Evolutionary conservation across 441 rosid genomes (phyloP), one percentile per base, ranked within the genome.

Genomic region (Populus hybrid): DNA sequence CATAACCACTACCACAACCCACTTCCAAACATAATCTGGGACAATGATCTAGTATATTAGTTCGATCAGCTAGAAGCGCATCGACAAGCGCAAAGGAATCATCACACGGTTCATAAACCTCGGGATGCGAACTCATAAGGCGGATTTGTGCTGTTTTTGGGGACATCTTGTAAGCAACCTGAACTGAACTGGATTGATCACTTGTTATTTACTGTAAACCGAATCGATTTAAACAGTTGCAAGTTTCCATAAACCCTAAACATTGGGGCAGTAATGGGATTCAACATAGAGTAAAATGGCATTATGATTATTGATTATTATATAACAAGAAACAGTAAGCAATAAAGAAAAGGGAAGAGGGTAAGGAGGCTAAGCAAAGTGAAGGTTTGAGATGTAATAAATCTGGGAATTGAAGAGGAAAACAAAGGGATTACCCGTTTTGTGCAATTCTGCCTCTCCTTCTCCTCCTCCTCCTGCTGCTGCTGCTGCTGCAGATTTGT

Each of bases 1-100:
- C 98, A 80, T 94, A 96, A 6, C 99, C 99, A 76, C 98, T 96
- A 66, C 98, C 98, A 20, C 93, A 93, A 68, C 98, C 98, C 18
- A 96, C 79, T 85, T 94, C 99, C 89, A 94, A 77, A 80, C 98
- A 94, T 36, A 96, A 12, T 56, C 81, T 79, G 0, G 98, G 98
- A 64, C 78, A 79, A 78, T 89, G 97, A 29, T 84, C 87, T 74
- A 93, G 61, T 28, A 94, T 77, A 74, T 94, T 87, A 24, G 79
- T 73, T 68, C 82, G 81, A 75, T 94, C 98, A 10, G 94, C 91
- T 8, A 94, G 86, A 81, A 96, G 90, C 38, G 97, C 98, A 73
- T 94, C 98, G 1, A 96, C 99, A 68, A 94, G 75, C 2, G 97
- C 93, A 77, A 94, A 96, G 68, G 99, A 96, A 82, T 94, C 99